Conservation (phyloP, 306 rosid species). For the Corylus americana region DNA sequence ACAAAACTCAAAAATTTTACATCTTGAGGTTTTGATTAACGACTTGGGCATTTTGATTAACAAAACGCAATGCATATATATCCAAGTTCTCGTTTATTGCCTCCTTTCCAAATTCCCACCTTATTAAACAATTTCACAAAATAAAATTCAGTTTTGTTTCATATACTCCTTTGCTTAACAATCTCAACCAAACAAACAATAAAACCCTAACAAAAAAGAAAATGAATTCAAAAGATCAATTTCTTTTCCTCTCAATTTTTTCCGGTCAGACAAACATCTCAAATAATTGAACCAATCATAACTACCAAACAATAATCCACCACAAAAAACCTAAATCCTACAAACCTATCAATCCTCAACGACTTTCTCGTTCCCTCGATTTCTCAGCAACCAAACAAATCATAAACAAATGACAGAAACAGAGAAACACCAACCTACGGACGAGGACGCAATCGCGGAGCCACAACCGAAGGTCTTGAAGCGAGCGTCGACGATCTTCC, state of each 20-base stretch:
- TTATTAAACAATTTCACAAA: neutral
- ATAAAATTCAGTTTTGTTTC: neutral
- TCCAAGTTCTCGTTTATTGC: neutral
- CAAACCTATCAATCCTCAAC: neutral
- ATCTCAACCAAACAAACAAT: neutral
- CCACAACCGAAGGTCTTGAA: constrained; percentile 96
- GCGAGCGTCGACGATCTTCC: constrained; percentile 79
- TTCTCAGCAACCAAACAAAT: neutral
- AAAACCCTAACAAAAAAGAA: neutral
- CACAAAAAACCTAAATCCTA: no score
- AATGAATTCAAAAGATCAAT: neutral
- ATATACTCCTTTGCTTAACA: neutral
- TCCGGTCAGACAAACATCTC: neutral
- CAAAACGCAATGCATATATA: neutral
- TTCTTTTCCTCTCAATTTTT: neutral
- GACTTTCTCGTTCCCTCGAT: neutral
- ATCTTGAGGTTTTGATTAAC: neutral
- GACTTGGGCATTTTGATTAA: no score
- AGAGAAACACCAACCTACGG: constrained; percentile 58
- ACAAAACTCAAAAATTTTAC: neutral
- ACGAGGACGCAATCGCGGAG: constrained; percentile 90
- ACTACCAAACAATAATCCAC: no score
- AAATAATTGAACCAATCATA: neutral
- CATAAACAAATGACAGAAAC: neutral
- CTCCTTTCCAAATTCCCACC: neutral